Percentiles rank a stretch among this genome's conserved stretches.
These are phyloP conservation scores for Rhodotorula glutinis DNA, from an alignment of 1,284 basidiomycete genomes.

Conservation along the genomic window DNA sequence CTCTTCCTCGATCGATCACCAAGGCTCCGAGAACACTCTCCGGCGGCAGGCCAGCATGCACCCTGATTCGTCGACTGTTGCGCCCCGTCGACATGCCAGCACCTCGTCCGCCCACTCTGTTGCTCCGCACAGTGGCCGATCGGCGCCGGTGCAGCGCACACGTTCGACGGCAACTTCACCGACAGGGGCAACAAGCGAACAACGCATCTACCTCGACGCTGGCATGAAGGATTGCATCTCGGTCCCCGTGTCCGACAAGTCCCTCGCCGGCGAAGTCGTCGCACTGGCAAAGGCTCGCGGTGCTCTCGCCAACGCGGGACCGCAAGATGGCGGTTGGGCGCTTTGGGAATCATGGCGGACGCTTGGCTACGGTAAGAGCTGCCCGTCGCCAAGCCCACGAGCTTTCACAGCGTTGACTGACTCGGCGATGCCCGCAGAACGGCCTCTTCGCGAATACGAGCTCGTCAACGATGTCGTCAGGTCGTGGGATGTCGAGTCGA, in stretches of 20 bases:
- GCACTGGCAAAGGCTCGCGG: conserved; percentile 19
- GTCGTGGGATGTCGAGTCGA: conserved; percentile 77
- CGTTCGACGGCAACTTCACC: not conserved
- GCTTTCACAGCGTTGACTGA: not conserved
- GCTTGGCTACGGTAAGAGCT: conserved; percentile 27
- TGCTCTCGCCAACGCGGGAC: conserved; percentile 11
- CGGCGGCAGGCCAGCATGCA: conserved; percentile 20
- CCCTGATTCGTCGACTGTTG: conserved; percentile 1
- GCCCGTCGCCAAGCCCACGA: not conserved
- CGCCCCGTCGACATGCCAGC: not conserved
- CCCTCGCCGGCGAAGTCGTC: conserved; percentile 27
- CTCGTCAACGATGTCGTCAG: conserved; percentile 65
- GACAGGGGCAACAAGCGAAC: conserved; percentile 4
- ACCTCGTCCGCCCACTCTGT: conserved; percentile 1
- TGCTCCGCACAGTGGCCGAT: not conserved
- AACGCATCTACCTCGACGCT: conserved; percentile 26
- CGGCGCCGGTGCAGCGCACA: not conserved
- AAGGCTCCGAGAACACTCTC: not conserved
- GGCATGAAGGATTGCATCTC: conserved; percentile 1
- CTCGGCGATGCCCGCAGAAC: conserved; percentile 60
- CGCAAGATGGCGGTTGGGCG: conserved; percentile 31
- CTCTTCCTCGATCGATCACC: not conserved
- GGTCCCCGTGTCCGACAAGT: conserved; percentile 11
- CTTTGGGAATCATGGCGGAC: conserved; percentile 32
- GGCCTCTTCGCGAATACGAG: conserved; percentile 79